Evolutionary conservation across 768 basidiomycete species (phyloP).

Genomic region (Russula compacta): DNA sequence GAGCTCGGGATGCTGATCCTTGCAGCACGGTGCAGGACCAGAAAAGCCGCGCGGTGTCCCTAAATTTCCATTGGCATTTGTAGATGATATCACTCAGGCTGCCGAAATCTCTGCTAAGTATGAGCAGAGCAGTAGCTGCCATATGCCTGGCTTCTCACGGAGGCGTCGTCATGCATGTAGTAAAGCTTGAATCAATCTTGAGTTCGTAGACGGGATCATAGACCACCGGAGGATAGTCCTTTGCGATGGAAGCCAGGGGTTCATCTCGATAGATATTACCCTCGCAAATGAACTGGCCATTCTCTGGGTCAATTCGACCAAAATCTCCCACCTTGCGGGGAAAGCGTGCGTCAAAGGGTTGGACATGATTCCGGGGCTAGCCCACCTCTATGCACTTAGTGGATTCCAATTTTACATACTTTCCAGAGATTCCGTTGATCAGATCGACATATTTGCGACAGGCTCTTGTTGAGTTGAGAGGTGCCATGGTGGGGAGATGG

Average conservation of each 20-base stretch:
- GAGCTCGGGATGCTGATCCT: conserved; percentile 1
- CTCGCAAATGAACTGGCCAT: conserved; percentile 7
- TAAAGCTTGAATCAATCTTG: conserved; percentile 2
- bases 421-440: conserved; percentile 5
- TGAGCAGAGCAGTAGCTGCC: not conserved
- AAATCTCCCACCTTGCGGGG: conserved; percentile 9
- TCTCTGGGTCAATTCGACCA: conserved; percentile 4
- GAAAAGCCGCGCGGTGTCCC: not conserved
- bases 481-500: not conserved
- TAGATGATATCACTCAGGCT: conserved; percentile 2
- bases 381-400: conserved; percentile 5
- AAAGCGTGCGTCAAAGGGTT: not conserved
- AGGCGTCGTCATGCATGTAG: not conserved
- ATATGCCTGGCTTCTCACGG: conserved; percentile 4
- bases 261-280: conserved; percentile 15
- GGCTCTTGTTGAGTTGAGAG: not conserved
- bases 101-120: not conserved
- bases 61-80: conserved; percentile 12
- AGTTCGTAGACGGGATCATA: conserved; percentile 1
- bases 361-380: not conserved
- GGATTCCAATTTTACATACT: conserved; percentile 11
- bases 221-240: conserved; percentile 4
- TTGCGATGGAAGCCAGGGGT: conserved; percentile 1
- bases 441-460: conserved; percentile 11
- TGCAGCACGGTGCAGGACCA: conserved; percentile 3